phyloP scores from a whole-genome alignment of 306 rosid species.

The Echinosophora koreensis region DNA sequence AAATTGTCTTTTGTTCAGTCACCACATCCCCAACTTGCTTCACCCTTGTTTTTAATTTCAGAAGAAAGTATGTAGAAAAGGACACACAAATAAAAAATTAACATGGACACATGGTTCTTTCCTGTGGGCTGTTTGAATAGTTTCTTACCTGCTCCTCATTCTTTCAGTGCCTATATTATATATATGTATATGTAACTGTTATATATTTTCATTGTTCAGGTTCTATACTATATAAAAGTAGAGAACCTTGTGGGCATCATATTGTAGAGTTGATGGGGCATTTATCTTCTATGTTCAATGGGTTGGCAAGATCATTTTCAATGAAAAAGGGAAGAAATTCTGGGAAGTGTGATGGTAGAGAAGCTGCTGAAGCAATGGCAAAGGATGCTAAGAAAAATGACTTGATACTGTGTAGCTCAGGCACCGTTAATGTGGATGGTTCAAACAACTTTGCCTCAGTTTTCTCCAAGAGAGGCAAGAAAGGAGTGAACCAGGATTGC shows the following conservation, averaged over 20 bases:
- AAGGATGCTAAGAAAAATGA: slow-evolving; percentile 86
- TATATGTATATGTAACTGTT: neutral
- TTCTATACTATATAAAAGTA: slow-evolving; percentile 33
- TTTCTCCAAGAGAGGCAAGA: slow-evolving; percentile 80
- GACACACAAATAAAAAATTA: slow-evolving; percentile 19
- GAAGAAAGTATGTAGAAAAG: slow-evolving; percentile 39
- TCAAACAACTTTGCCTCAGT: slow-evolving; percentile 83
- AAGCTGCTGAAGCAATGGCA: slow-evolving; percentile 80
- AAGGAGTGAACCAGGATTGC: slow-evolving; percentile 95
- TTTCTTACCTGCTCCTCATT: slow-evolving; percentile 54
- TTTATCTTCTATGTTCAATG: slow-evolving; percentile 79
- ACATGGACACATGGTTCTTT: slow-evolving; percentile 21
- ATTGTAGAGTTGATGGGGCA: slow-evolving; percentile 64
- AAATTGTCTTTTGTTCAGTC: slow-evolving; percentile 61
- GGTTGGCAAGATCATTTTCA: slow-evolving; percentile 69
- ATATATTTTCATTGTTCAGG: slow-evolving; percentile 47
- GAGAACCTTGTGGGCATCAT: slow-evolving; percentile 32
- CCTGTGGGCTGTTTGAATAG: slow-evolving; percentile 44
- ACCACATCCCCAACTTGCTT: slow-evolving; percentile 56
- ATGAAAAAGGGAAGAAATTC: slow-evolving; percentile 60
- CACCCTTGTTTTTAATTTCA: slow-evolving; percentile 50
- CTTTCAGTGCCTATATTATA: neutral
- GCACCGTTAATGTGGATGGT: slow-evolving; percentile 61
- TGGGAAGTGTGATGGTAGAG: slow-evolving; percentile 60
- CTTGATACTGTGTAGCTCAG: slow-evolving; percentile 65